These are phyloP conservation scores for Penicillium rolfsii DNA, from an alignment of 2,329 filamentous ascomycete species.

Conservation along the genomic window DNA sequence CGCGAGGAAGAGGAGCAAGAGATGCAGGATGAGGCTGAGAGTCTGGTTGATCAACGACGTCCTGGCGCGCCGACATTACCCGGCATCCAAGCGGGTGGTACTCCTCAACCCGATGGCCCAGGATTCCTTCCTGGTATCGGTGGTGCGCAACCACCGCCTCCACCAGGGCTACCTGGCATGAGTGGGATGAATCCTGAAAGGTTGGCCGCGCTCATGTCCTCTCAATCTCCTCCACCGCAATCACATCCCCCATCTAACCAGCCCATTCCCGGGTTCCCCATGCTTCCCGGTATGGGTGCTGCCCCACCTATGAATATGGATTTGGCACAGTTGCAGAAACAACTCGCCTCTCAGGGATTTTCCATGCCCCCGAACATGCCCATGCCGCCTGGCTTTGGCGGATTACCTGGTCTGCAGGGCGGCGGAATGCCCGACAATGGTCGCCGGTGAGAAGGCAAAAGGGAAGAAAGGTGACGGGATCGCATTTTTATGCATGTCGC, in stretches of 20 bases:
- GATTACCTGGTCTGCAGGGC: conserved; percentile 41
- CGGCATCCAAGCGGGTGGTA: conserved; percentile 53
- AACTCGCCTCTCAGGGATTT: conserved; percentile 41
- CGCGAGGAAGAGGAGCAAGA: conserved; percentile 95
- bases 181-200: conserved; percentile 54
- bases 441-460: conserved; percentile 54
- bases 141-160: conserved; percentile 46
- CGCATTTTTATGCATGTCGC: conserved; percentile 13
- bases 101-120: conserved; percentile 58
- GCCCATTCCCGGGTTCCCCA: conserved; percentile 43
- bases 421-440: conserved; percentile 50
- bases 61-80: conserved; percentile 60
- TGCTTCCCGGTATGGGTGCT: conserved; percentile 52
- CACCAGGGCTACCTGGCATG: conserved; percentile 40
- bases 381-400: conserved; percentile 41
- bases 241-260: conserved; percentile 32
- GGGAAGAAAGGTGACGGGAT: not conserved
- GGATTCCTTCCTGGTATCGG: conserved; percentile 54
- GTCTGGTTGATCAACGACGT: conserved; percentile 87
- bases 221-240: conserved; percentile 46
- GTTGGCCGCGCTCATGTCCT: conserved; percentile 50
- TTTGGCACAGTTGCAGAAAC: conserved; percentile 44
- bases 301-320: conserved; percentile 50
- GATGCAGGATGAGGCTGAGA: conserved; percentile 88
- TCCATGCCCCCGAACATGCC: conserved; percentile 41